Base-by-base conservation (phyloP, 1,284 basidiomycete genomes). In the Ceratobasidium sp. region DNA sequence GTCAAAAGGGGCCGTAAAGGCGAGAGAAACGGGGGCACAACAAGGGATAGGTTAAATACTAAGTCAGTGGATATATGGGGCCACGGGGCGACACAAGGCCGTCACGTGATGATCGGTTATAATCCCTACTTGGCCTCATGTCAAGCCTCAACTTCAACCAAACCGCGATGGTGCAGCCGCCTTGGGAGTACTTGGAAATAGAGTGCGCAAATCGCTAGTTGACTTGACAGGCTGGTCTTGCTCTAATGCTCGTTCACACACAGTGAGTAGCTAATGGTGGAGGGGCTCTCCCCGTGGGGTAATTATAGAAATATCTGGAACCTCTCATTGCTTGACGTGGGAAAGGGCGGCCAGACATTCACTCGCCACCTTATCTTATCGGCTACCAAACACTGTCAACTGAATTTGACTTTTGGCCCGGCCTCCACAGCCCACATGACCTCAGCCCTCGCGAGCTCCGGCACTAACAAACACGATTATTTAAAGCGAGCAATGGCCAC, bases 391-490 rank as follows among this genome's bases (percentile, higher is more conserved):
- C 11, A 58, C 16, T 34, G 3, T 27, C 49, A 51, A 68, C 37
- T 39, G 49, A 31, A 68, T 53, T 68, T 68, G 29, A 68, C 43
- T 31, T 51, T 68, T 37, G 37, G 13, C 14, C 51, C 31, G n/a
- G 19, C 27, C 34, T 29, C 19, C 65, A 51, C 53, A 31, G 66
- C 53, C 66, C 66, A 69, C 66, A 69, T 69, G 66, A 69, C 54
- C 66, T 41, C 24, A 43, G 37, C 53, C 54, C 54, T 58, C 29
- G 66, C 66, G 66, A 69, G 66, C 41, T 69, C 66, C 66, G 66
- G 41, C 43, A 53, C 54, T 9, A 39, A 37, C 54, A 56, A 58
- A 69, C 54, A 6, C 34, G 29, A 43, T n/a, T 69, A 69, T 69
- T 58, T 69, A 69, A 56, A 27, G 37, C 51, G 51, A 53, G 51